phyloP scores from a whole-genome alignment of 2,329 filamentous ascomycete species.

The Fusarium multiceps region DNA sequence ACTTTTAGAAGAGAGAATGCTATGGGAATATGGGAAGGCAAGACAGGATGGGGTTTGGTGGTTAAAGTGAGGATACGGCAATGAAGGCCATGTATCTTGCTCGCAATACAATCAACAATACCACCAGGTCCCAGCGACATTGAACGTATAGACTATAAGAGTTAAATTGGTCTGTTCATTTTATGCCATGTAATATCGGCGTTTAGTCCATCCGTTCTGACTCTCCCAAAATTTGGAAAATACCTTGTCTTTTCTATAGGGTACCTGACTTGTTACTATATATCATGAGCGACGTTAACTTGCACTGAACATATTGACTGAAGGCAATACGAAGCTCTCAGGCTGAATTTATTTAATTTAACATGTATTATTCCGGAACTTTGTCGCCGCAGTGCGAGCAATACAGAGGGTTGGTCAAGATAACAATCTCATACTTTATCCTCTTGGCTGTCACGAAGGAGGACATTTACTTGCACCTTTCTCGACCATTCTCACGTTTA shows the following conservation, averaged over 20 bases:
- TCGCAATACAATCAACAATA: not conserved
- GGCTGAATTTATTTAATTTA: not conserved
- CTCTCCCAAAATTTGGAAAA: not conserved
- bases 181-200: not conserved
- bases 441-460: too few relatives aligned
- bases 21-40: constrained; percentile 64
- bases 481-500: too few relatives aligned
- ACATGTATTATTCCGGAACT: not conserved
- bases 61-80: constrained; percentile 51
- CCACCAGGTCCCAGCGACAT: too few relatives aligned
- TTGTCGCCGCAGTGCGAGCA: not conserved
- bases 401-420: not conserved
- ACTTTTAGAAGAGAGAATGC: constrained; percentile 64
- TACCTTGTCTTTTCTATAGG: not conserved
- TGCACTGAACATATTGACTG: not conserved
- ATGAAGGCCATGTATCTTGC: constrained; percentile 7
- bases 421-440: not conserved
- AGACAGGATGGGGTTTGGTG: constrained; percentile 62
- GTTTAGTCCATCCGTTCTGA: not conserved
- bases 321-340: not conserved
- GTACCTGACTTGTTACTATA: accelerated
- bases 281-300: not conserved
- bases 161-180: accelerated
- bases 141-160: not conserved
- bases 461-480: too few relatives aligned